phyloP scores from a whole-genome alignment of 1,284 basidiomycete genomes.

The Malassezia vespertilionis region DNA sequence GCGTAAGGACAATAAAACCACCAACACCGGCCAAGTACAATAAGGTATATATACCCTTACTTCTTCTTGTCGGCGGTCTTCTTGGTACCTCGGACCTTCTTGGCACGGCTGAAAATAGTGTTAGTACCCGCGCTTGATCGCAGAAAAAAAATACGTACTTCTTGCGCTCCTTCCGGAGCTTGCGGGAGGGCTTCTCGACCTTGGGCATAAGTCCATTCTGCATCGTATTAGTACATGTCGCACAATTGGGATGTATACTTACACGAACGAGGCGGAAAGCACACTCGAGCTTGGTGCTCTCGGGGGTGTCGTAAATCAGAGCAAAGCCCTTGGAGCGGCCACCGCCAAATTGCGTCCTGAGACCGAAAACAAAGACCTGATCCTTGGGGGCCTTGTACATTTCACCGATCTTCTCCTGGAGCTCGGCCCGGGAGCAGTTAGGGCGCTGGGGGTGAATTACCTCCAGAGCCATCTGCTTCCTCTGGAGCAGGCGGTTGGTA shows the following conservation, averaged over 20 bases:
- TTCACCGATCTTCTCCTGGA: slow-evolving; percentile 79
- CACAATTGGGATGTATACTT: slow-evolving; percentile 48
- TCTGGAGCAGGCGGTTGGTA: slow-evolving; percentile 92
- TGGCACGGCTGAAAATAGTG: slow-evolving; percentile 57
- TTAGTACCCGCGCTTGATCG: slow-evolving; percentile 5
- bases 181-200: slow-evolving; percentile 83
- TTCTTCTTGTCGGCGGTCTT: slow-evolving; percentile 44
- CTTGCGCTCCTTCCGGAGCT: slow-evolving; percentile 99
- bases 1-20: slow-evolving; percentile 4
- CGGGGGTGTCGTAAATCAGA: slow-evolving; percentile 93
- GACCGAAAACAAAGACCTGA: slow-evolving; percentile 55
- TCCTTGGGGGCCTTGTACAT: slow-evolving; percentile 60
- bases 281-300: slow-evolving; percentile 84
- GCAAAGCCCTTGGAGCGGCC: slow-evolving; percentile 91
- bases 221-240: slow-evolving; percentile 8
- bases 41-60: slow-evolving; percentile 18
- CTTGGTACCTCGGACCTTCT: slow-evolving; percentile 70
- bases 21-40: neutral
- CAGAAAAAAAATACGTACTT: slow-evolving; percentile 51
- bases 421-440: slow-evolving; percentile 85
- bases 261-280: slow-evolving; percentile 89
- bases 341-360: slow-evolving; percentile 90
- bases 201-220: slow-evolving; percentile 74
- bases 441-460: slow-evolving; percentile 89
- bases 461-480: slow-evolving; percentile 67